Evolutionary conservation across 352 stramenopile species (phyloP), one percentile per base, ranked within the genome.

Genomic region (Phytophthora kernoviae): DNA sequence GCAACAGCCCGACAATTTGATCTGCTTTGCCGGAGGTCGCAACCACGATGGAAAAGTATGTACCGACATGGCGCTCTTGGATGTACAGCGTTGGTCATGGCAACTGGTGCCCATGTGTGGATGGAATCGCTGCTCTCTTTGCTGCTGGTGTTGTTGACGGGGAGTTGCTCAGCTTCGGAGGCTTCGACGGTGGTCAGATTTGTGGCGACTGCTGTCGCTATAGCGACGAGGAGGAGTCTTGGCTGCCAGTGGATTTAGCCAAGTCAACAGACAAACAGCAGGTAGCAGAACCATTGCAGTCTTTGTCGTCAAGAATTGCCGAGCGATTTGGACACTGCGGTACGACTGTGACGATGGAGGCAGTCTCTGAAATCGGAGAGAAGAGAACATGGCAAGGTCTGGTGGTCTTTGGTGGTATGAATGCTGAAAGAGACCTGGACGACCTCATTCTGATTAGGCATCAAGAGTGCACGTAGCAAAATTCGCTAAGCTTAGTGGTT

Each of bases 391-490:
- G n/a, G 9, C 18, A 70, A 51, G 65, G 55, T 8, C 40, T 89
- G 46, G 52, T 89, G 7, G 49, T 89, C 15, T 87, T 89, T 52
- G 79, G 79, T 22, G 79, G 79, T 1, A 87, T 89, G 72, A 77
- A 79, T 47, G 74, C 72, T 18, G 64, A 74, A 39, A 62, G 34
- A 24, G 79, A 86, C 47, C 46, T 85, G 66, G 68, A 78, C 48
- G 76, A 77, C 43, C 44, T 69, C 32, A 53, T 69, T 12, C 32
- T 76, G n/a, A 72, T 81, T 56, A 43, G 24, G 6, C 24, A 30
- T 3, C 24, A 30, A 30, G 24, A 30, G 24, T 30, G 24, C 24
- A 30, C 24, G 24, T 30, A 30, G 24, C 6, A 30, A 30, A 30
- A 30, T 6, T 30, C 24, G 24, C 24, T 6, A 30, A 30, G 24